Percentiles rank a stretch among this genome's conserved stretches.
phyloP scores from a whole-genome alignment of 352 stramenopile species.

The Peronospora belbahrii region DNA sequence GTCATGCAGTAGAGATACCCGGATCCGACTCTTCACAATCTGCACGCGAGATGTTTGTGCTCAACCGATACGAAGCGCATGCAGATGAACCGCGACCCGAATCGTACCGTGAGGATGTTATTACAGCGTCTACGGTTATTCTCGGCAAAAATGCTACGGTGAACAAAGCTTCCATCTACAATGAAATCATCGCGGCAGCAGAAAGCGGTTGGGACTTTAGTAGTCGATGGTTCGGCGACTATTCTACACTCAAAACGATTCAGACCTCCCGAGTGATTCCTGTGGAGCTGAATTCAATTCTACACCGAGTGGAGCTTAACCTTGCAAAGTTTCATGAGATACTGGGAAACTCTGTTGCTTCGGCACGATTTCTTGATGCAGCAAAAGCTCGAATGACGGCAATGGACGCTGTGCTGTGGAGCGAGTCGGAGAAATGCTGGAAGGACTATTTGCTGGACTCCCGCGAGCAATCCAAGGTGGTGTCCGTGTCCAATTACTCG shows the following conservation, averaged over 20 bases:
- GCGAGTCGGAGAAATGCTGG: constrained; percentile 39
- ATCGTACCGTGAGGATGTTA: constrained; percentile 78
- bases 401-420: constrained; percentile 72
- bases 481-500: constrained; percentile 58
- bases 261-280: constrained; percentile 59
- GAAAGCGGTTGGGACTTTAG: constrained; percentile 89
- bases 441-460: constrained; percentile 65
- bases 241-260: constrained; percentile 34
- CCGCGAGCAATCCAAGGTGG: constrained; percentile 31
- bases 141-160: background rate
- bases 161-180: constrained; percentile 46
- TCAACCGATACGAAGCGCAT: constrained; percentile 72
- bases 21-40: constrained; percentile 3
- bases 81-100: constrained; percentile 66
- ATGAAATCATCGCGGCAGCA: constrained; percentile 66
- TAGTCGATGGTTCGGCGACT: constrained; percentile 68
- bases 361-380: constrained; percentile 16
- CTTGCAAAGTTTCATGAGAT: constrained; percentile 46
- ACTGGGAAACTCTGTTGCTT: constrained; percentile 31
- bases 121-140: constrained; percentile 9
- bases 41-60: constrained; percentile 22
- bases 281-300: constrained; percentile 79
- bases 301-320: constrained; percentile 72
- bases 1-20: constrained; percentile 44
- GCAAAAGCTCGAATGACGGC: constrained; percentile 26